phyloP scores from a whole-genome alignment of 2,329 filamentous ascomycete species.

The Aureobasidium sp. region DNA sequence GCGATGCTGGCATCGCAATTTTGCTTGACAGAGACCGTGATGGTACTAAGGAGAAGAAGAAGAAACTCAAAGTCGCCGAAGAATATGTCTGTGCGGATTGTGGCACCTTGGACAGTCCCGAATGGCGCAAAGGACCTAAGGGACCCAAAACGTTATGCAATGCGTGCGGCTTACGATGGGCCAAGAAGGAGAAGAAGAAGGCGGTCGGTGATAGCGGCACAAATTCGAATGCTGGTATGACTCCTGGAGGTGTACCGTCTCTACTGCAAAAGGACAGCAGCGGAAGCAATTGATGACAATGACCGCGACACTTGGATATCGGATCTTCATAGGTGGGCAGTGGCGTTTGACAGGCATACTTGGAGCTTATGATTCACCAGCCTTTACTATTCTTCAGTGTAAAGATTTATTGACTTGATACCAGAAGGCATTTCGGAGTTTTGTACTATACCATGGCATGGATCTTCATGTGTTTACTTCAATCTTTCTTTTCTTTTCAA shows the following conservation, averaged over 20 bases:
- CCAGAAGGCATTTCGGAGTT: slow-evolving; percentile 2
- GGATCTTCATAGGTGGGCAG: not conserved
- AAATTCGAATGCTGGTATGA: slow-evolving; percentile 10
- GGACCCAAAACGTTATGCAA: slow-evolving; percentile 95
- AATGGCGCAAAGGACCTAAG: slow-evolving; percentile 90
- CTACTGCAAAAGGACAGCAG: slow-evolving; percentile 14
- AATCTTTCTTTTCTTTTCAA: not conserved
- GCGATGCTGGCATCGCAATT: slow-evolving; percentile 79
- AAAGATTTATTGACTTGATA: slow-evolving; percentile 5
- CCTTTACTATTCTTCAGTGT: slow-evolving; percentile 1
- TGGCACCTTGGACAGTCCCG: slow-evolving; percentile 85
- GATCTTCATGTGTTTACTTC: not conserved
- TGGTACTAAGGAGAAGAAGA: slow-evolving; percentile 74
- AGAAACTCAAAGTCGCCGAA: slow-evolving; percentile 70
- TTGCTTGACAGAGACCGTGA: slow-evolving; percentile 67
- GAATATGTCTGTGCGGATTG: slow-evolving; percentile 97
- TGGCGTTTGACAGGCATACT: not conserved
- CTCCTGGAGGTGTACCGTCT: slow-evolving; percentile 10
- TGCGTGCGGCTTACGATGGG: slow-evolving; percentile 60
- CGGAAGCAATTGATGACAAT: slow-evolving; percentile 9
- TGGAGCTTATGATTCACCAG: not conserved
- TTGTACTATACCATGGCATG: slow-evolving; percentile 5
- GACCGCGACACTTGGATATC: not conserved
- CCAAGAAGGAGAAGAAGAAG: slow-evolving; percentile 33
- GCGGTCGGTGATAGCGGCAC: slow-evolving; percentile 5